phyloP scores from a whole-genome alignment of 2,329 filamentous ascomycete species.

The Ceratocystis cacaofunesta region DNA sequence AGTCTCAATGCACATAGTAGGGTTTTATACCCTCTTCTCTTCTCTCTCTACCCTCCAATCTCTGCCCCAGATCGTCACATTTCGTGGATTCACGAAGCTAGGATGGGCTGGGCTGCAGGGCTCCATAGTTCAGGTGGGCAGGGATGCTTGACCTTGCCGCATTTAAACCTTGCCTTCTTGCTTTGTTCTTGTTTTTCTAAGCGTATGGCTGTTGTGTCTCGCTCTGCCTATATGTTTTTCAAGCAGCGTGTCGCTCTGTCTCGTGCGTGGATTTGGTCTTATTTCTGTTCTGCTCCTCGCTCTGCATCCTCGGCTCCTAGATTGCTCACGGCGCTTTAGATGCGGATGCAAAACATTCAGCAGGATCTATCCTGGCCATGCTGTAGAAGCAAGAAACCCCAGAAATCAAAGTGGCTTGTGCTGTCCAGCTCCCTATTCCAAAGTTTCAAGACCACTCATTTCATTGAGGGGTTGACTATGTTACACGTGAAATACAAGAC shows the following conservation, averaged over 20 bases:
- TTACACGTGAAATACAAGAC: background rate
- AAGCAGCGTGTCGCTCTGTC: background rate
- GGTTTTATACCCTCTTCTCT: background rate
- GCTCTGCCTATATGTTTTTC: background rate
- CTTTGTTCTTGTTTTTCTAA: background rate
- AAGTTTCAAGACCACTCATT: background rate
- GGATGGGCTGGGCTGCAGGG: background rate
- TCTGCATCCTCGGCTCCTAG: background rate
- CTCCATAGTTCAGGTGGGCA: slow-evolving; percentile 9
- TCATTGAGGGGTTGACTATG: background rate
- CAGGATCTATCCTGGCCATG: background rate
- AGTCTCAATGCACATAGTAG: background rate
- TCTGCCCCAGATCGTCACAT: background rate
- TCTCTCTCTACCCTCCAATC: background rate
- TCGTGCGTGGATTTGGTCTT: background rate
- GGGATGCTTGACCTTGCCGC: background rate
- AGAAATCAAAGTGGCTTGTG: background rate
- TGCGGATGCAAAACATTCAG: no score
- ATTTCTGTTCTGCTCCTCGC: background rate
- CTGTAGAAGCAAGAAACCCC: no score
- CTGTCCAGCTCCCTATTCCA: background rate
- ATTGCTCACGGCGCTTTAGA: background rate
- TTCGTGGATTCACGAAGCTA: background rate
- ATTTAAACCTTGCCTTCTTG: background rate
- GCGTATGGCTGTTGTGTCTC: background rate